phyloP scores from a whole-genome alignment of 306 rosid genomes.

The Adenanthera pavonina region DNA sequence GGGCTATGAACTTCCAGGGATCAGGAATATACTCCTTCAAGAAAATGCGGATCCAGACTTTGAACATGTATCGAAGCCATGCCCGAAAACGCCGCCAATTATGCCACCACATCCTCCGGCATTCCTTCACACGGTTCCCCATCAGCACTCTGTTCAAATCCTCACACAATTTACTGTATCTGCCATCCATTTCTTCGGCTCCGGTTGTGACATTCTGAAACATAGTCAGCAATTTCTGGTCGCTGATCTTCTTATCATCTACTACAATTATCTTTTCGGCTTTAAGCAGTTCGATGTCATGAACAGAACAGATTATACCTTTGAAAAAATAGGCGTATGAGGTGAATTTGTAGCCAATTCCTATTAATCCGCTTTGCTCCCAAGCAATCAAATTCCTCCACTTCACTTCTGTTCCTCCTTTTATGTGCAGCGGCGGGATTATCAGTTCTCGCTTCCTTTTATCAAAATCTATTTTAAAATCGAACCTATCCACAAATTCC shows the following conservation, averaged over 20 bases:
- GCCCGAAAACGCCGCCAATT: background rate
- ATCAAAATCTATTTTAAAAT: background rate
- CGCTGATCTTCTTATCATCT: background rate
- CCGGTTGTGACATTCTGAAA: background rate
- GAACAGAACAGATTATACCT: background rate
- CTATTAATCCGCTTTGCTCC: conserved; percentile 1
- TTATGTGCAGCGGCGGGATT: background rate
- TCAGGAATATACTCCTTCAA: background rate
- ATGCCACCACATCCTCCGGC: background rate
- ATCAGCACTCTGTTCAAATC: background rate
- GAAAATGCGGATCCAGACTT: background rate
- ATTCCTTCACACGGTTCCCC: too few relatives aligned
- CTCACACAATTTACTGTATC: background rate
- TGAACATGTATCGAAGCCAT: background rate
- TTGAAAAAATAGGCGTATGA: conserved; percentile 15
- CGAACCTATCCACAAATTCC: background rate
- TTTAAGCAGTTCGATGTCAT: background rate
- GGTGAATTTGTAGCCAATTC: background rate
- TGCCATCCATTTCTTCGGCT: background rate
- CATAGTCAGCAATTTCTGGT: background rate
- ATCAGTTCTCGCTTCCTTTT: background rate
- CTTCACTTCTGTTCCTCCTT: conserved; percentile 15
- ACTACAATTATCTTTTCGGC: background rate
- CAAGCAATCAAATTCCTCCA: conserved; percentile 39
- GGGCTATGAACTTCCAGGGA: background rate